Evolutionary conservation across 2,329 filamentous ascomycete genomes (phyloP), one percentile per base, ranked within the genome.

Genomic region (Juglanconis oblonga): DNA sequence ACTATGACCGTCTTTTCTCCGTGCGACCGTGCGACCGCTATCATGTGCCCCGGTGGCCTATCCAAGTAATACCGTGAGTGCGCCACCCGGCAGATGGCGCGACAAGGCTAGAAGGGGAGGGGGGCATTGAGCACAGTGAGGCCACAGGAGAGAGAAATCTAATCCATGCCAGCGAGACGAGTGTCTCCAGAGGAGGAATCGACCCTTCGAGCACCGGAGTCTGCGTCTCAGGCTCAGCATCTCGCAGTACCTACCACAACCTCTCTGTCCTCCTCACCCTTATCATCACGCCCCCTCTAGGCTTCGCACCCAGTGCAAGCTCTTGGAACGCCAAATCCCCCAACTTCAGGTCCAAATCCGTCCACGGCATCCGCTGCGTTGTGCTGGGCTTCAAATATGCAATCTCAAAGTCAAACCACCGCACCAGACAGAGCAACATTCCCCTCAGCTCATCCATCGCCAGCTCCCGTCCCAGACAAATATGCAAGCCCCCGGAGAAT

Each of bases 281-380:
- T 40, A 56, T 56, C 54, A 56, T 56, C 40, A 48, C 45, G 4
- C 45, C 45, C 4, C n/a, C 54, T 7, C 54, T 7, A 14, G 54
- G 54, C 8, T 42, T 38, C 14, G 44, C 54, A 29, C 45, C 45
- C 11, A 50, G n/a, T 7, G 14, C 4, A 5, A 56, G 13, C 54
- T 56, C 54, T 44, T 56, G 54, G 32, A 56, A 56, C 14, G 54
- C 54, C 42, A 32, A n/a, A 38, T 56, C 54, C 33, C 54, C 44
- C 44, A 50, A 14, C 32, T 33, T 48, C 7, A 48, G 17, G 29
- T 49, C 44, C 40, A 36, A 17, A 14, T 45, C 42, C 14, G 17
- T 48, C 54, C 44, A 45, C 6, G 33, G 33, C 45, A 40, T 32
- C 40, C 54, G 42, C 14, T 29, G 45, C n/a, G 32, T 36, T 13